Conservation (phyloP, 2,329 filamentous ascomycete genomes). For the Aspergillus oerlinghausenensis region DNA sequence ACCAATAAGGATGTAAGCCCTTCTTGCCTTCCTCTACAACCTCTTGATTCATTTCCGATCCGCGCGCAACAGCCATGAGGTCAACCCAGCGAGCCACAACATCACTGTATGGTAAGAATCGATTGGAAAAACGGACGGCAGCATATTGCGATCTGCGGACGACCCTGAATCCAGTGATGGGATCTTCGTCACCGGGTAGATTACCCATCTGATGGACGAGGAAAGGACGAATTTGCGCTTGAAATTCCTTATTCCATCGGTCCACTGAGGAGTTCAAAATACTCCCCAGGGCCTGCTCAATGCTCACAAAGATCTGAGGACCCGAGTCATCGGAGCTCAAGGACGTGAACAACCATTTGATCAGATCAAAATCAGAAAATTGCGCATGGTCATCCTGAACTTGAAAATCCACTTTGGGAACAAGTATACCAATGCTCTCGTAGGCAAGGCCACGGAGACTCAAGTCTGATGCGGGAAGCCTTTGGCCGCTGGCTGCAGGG, state of each 20-base stretch:
- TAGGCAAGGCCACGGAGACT: conserved; percentile 75
- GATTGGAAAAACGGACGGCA: conserved; percentile 82
- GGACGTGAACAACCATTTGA: conserved; percentile 77
- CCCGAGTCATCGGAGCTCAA: conserved; percentile 72
- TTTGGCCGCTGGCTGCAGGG: conserved; percentile 49
- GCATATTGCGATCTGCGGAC: conserved; percentile 75
- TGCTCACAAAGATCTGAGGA: conserved; percentile 72
- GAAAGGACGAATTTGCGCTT: conserved; percentile 49
- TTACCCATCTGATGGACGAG: conserved; percentile 65
- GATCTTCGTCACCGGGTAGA: conserved; percentile 36
- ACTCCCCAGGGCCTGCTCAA: conserved; percentile 82
- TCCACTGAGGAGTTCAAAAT: conserved; percentile 59
- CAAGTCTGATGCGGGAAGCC: conserved; percentile 56
- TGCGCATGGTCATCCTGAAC: conserved; percentile 28
- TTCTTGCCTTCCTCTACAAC: conserved; percentile 85
- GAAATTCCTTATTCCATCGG: conserved; percentile 39
- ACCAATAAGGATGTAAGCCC: conserved; percentile 77
- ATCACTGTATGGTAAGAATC: conserved; percentile 76
- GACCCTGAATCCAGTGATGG: conserved; percentile 38
- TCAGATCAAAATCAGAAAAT: conserved; percentile 48
- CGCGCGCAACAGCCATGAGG: conserved; percentile 68
- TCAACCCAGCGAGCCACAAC: conserved; percentile 81
- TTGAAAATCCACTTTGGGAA: conserved; percentile 44
- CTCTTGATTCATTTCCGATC: conserved; percentile 66
- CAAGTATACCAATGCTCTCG: conserved; percentile 81